Percentiles rank a stretch among this genome's conserved stretches.
Evolutionary conservation across 345 rosid genomes (phyloP).

Genomic region (Balakata baccata): DNA sequence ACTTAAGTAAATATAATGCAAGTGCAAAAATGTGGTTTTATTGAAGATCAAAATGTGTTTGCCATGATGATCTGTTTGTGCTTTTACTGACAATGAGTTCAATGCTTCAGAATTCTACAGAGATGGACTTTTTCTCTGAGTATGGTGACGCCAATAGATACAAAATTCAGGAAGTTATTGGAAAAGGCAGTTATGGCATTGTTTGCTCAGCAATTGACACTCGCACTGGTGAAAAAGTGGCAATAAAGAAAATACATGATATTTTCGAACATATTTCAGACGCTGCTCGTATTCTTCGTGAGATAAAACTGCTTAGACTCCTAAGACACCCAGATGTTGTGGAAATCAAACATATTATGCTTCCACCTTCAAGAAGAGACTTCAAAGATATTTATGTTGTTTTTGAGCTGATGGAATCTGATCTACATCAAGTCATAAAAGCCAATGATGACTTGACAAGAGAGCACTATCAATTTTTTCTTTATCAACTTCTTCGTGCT

Average conservation of each 20-base stretch:
- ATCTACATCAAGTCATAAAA: slow-evolving; percentile 94
- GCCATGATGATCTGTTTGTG: background rate
- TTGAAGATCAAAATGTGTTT: background rate
- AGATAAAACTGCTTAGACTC: slow-evolving; percentile 82
- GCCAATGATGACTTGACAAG: slow-evolving; percentile 93
- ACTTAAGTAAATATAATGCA: background rate
- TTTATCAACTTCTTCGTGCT: slow-evolving; percentile 90
- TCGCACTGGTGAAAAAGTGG: slow-evolving; percentile 78
- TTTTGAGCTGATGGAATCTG: slow-evolving; percentile 95
- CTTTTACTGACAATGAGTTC: slow-evolving; percentile 13
- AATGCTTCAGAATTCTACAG: slow-evolving; percentile 59
- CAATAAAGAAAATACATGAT: slow-evolving; percentile 85
- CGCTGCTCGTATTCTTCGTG: slow-evolving; percentile 87
- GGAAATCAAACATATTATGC: slow-evolving; percentile 93
- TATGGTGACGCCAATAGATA: slow-evolving; percentile 87
- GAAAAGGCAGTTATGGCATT: slow-evolving; percentile 93
- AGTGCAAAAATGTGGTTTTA: background rate
- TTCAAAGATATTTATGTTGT: slow-evolving; percentile 95
- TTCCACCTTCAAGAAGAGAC: slow-evolving; percentile 88
- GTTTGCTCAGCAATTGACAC: slow-evolving; percentile 92
- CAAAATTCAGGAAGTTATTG: slow-evolving; percentile 85
- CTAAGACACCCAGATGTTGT: slow-evolving; percentile 87
- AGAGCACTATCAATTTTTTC: slow-evolving; percentile 94
- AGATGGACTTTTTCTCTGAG: slow-evolving; percentile 88
- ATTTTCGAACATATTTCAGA: slow-evolving; percentile 90